These are phyloP conservation scores for Dictyostelium discoideum DNA, from an alignment of 78 protist genomes.

Conservation along the genomic window dicty_2.7 NC_007089.4:2806501-2807000, in stretches of 20 bases:
- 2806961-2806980: slow-evolving; percentile 43
- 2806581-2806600: slow-evolving; percentile 22
- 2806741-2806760: slow-evolving; percentile 28
- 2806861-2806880: too few species aligned
- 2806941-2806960: slow-evolving; percentile 35
- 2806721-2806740: slow-evolving; percentile 27
- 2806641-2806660: background rate
- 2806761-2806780: slow-evolving; percentile 51
- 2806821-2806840: background rate
- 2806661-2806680: slow-evolving; percentile 28
- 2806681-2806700: slow-evolving; percentile 13
- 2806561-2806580: slow-evolving; percentile 42
- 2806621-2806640: background rate
- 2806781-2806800: slow-evolving; percentile 45
- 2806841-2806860: too few species aligned
- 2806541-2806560: slow-evolving; percentile 37
- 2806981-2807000: background rate
- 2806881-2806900: background rate
- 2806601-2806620: background rate
- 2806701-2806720: slow-evolving; percentile 54
- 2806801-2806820: slow-evolving; percentile 50
- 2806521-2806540: slow-evolving; percentile 30
- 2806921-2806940: background rate
- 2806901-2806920: slow-evolving; percentile 38
- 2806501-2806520: slow-evolving; percentile 50